phyloP scores from a whole-genome alignment of 1,139 yeast genomes.

The Arxiozyma telluris region DNA sequence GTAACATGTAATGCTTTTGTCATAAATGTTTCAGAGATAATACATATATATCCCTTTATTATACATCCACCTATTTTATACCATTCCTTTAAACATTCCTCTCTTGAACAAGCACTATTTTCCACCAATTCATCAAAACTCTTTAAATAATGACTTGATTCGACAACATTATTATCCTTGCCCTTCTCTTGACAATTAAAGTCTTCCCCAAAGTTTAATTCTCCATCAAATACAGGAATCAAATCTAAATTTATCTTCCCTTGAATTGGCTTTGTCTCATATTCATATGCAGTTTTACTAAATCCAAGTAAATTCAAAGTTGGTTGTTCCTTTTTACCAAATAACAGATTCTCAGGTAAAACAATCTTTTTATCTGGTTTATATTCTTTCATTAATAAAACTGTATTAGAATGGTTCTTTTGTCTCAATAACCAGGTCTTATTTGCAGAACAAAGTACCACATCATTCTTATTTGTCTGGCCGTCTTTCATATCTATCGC shows the following conservation, averaged over 20 bases:
- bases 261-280: slow-evolving; percentile 38
- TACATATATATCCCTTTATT: slow-evolving; percentile 35
- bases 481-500: slow-evolving; percentile 29
- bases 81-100: slow-evolving; percentile 50
- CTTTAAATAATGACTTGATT: not conserved
- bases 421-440: slow-evolving; percentile 62
- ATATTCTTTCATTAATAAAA: slow-evolving; percentile 40
- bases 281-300: slow-evolving; percentile 40
- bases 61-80: slow-evolving; percentile 48
- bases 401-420: slow-evolving; percentile 80
- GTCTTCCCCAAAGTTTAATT: slow-evolving; percentile 11
- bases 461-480: slow-evolving; percentile 31
- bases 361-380: slow-evolving; percentile 11
- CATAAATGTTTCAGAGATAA: slow-evolving; percentile 33
- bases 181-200: not conserved
- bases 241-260: slow-evolving; percentile 39
- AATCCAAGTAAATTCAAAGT: slow-evolving; percentile 34
- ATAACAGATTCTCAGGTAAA: slow-evolving; percentile 4
- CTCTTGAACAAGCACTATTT: slow-evolving; percentile 47
- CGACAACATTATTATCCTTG: slow-evolving; percentile 1
- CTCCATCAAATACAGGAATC: slow-evolving; percentile 45
- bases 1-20: slow-evolving; percentile 36
- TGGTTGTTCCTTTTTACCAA: slow-evolving; percentile 21
- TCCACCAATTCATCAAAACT: slow-evolving; percentile 37
- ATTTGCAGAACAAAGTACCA: slow-evolving; percentile 53